A percentile compares a stretch with the other conserved stretches of the same genome.
Conservation (phyloP, 1,284 basidiomycete species). For the Microbotryum silenes-acaulis region DNA sequence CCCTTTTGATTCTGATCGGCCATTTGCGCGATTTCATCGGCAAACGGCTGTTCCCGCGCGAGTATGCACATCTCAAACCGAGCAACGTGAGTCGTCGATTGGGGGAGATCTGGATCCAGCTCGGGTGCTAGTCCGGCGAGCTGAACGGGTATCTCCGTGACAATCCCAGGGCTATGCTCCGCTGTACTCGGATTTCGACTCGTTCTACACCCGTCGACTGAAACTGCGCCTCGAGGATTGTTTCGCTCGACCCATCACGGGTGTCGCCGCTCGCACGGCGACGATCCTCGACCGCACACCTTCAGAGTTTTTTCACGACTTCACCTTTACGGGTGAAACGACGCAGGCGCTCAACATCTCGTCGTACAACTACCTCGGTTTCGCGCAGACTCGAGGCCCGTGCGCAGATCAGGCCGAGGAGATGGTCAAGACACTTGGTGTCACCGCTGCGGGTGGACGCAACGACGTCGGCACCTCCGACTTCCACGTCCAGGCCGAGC, state of each 20-base stretch:
- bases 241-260: constrained; percentile 87
- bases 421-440: constrained; percentile 52
- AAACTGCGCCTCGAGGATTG: constrained; percentile 93
- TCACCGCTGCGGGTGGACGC: constrained; percentile 67
- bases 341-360: constrained; percentile 86
- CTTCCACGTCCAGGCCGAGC: constrained; percentile 73
- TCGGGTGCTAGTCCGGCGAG: no score
- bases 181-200: constrained; percentile 96
- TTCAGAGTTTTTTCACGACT: constrained; percentile 71
- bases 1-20: constrained; percentile 79
- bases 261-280: constrained; percentile 91
- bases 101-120: neutral
- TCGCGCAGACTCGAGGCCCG: constrained; percentile 85
- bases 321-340: constrained; percentile 71
- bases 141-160: neutral
- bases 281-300: constrained; percentile 76
- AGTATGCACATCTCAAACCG: constrained; percentile 74
- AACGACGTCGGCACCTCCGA: constrained; percentile 78
- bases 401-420: constrained; percentile 68
- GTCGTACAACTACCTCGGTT: constrained; percentile 99
- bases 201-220: constrained; percentile 94
- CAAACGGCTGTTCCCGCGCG: constrained; percentile 64
- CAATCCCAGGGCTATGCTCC: constrained; percentile 77
- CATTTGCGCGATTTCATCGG: constrained; percentile 94
- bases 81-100: constrained; percentile 55